Base-by-base conservation (phyloP, 2,329 filamentous ascomycete species). In the Epichloe sp. region DNA sequence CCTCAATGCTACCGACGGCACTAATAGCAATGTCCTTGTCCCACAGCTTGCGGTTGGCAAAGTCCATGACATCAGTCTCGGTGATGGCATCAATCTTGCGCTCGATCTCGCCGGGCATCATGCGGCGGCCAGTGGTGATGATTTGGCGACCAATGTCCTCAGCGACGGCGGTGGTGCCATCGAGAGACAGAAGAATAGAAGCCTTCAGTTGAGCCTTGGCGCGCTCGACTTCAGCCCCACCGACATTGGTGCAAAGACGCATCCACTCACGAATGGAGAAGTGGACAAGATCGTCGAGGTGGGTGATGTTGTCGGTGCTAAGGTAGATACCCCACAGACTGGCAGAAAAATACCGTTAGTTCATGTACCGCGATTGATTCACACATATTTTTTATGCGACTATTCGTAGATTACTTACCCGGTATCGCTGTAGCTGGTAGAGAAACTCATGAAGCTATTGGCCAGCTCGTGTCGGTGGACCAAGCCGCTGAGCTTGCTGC, bases 371-470 rank as follows among this genome's bases (percentile, higher is more conserved):
- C 3, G 31, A 31, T 31, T 8, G 3, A 31, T 31, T 31, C 31
- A 2, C 31, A 4, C 31, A 11, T 38, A 11, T 38, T 35, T n/a
- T 19, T 17, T 19, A 43, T n/a, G 35, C 11, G 35, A 37, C 19
- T 14, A 14, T 36, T 11, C 4, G 43, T 50, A 43, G 43, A 38
- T 8, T 48, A 69, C 83, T 72, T 81, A 95, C 89, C 90, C 93
- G 69, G 93, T 98, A 71, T 98, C 93, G 67, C 90, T 97, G 77
- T 98, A 98, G 79, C 88, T 95, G 60, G 93, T 98, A 59, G 90
- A 96, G 77, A 98, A 98, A 77, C 88, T 95, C 94, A 98, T 98
- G 80, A 96, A 98, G 82, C 90, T 96, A 78, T 95, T 98, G 71
- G 93, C 93, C 56, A 98, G 81, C 70, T 90, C 85, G 75, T 97